A percentile compares a stretch with the other conserved stretches of the same genome.
Conservation (phyloP, 495 filamentous ascomycete genomes). For the Geopyxis carbonaria region DNA sequence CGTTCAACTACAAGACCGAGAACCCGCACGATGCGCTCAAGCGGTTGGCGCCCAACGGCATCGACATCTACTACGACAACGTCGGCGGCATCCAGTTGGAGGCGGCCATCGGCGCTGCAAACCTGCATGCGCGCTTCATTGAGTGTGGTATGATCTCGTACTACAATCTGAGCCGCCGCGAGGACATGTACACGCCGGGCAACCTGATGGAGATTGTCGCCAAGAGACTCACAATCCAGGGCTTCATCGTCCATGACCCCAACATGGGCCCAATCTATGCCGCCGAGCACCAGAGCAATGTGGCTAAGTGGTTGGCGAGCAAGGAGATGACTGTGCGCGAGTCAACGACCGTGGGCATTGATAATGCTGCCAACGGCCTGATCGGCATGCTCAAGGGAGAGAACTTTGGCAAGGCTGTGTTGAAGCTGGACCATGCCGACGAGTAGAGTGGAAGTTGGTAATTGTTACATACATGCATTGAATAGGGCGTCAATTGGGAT, state of each 20-base stretch:
- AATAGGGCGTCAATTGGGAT: too few relatives aligned
- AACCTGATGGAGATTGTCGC: slow-evolving; percentile 39
- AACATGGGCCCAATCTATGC: slow-evolving; percentile 53
- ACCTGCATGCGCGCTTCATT: slow-evolving; percentile 51
- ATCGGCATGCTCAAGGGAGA: slow-evolving; percentile 75
- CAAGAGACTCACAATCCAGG: slow-evolving; percentile 36
- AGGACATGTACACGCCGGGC: slow-evolving; percentile 48
- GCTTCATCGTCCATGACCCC: slow-evolving; percentile 53
- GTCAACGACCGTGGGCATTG: slow-evolving; percentile 60
- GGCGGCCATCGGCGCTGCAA: slow-evolving; percentile 53
- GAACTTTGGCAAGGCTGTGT: slow-evolving; percentile 74
- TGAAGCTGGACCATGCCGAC: slow-evolving; percentile 5
- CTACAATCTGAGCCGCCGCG: slow-evolving; percentile 45
- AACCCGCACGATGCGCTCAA: slow-evolving; percentile 49
- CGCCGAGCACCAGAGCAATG: slow-evolving; percentile 62
- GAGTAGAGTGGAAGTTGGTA: too few relatives aligned
- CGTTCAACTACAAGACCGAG: slow-evolving; percentile 52
- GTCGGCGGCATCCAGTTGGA: slow-evolving; percentile 81
- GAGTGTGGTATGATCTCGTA: slow-evolving; percentile 49
- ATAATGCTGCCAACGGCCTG: slow-evolving; percentile 62
- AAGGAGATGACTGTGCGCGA: slow-evolving; percentile 60
- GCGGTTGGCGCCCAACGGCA: slow-evolving; percentile 60
- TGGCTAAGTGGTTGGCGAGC: slow-evolving; percentile 71
- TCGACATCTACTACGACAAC: slow-evolving; percentile 94
- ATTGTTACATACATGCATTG: too few relatives aligned